Evolutionary conservation across 768 basidiomycete genomes (phyloP).

Genomic region (Pleurotus ostreatus): DNA sequence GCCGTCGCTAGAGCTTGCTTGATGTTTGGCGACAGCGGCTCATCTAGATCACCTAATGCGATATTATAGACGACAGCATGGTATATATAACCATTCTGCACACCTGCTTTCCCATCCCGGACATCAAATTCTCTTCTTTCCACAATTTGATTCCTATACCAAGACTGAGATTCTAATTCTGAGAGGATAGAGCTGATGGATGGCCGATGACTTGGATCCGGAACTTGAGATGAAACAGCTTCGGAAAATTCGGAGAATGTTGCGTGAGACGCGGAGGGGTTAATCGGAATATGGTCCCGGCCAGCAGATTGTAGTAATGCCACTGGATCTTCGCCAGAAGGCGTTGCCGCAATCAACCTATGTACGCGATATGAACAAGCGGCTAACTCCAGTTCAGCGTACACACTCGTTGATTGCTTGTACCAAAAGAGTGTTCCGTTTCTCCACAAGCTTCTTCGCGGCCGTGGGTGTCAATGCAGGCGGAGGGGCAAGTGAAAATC

Average conservation of each 20-base stretch:
- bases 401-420: conserved; percentile 67
- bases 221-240: conserved; percentile 23
- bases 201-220: conserved; percentile 47
- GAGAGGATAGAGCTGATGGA: conserved; percentile 54
- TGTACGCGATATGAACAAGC: background rate
- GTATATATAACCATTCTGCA: background rate
- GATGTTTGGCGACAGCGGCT: conserved; percentile 56
- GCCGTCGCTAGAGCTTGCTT: conserved; percentile 49
- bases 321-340: conserved; percentile 55
- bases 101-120: conserved; percentile 51
- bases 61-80: background rate
- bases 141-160: conserved; percentile 72
- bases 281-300: conserved; percentile 65
- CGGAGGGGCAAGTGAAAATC: conserved; percentile 22
- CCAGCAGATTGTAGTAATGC: conserved; percentile 63
- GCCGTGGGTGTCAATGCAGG: conserved; percentile 49
- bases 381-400: background rate
- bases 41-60: conserved; percentile 41
- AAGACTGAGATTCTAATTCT: conserved; percentile 52
- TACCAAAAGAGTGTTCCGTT: conserved; percentile 60
- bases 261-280: conserved; percentile 34
- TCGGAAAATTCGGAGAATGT: conserved; percentile 2
- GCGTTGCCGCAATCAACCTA: conserved; percentile 58
- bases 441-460: conserved; percentile 67
- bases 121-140: conserved; percentile 50